Base-by-base conservation (phyloP, 371 early-diverging fungal genomes). In the Lichtheimia ornata region DNA sequence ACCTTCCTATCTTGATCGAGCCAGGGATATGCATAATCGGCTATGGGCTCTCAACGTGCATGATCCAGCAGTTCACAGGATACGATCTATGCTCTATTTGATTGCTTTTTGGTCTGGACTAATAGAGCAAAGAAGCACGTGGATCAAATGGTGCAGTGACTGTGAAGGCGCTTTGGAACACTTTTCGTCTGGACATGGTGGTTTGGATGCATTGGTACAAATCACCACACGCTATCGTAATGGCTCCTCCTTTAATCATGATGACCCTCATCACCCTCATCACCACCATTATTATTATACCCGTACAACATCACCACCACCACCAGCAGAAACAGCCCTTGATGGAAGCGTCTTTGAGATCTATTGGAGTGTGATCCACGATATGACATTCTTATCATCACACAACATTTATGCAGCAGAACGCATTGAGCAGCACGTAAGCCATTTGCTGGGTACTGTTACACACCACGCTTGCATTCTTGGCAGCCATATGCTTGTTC, bases 1-100 rank as follows among this genome's bases (percentile, higher is more conserved):
- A 9, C 35, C 24, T 4, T 15, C 42, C 17, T 56, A 56, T 17
- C 43, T 56, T 11, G 57, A 56, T 41, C 57, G 45, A 12, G 45
- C 45, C 1, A 44, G 57, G 17, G 18, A 14, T 45, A 56, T 56
- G 15, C 15, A 43, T 43, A 6, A 35, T 35, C 35, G 35, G 11
- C 35, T 35, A 35, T 35, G 35, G 35, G 2, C 35, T 2, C 35
- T 35, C 35, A 11, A 35, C 9, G 11, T 11, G 35, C 11, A 35
- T 35, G 35, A 35, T 35, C 35, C 35, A 35, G 35, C 35, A 9
- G 11, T 35, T 11, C 35, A 35, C 9, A 35, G 35, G 11, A 35
- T 35, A 35, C 35, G 35, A 22, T 9, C 18, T n/a, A 47, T 47
- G n/a, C 47, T 47, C 17, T 47, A 47, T 47, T 22, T 47, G 18